Evolutionary conservation across 257 asterid genomes (phyloP), one percentile per base, ranked within the genome.

Genomic region (Primulina tabacum): DNA sequence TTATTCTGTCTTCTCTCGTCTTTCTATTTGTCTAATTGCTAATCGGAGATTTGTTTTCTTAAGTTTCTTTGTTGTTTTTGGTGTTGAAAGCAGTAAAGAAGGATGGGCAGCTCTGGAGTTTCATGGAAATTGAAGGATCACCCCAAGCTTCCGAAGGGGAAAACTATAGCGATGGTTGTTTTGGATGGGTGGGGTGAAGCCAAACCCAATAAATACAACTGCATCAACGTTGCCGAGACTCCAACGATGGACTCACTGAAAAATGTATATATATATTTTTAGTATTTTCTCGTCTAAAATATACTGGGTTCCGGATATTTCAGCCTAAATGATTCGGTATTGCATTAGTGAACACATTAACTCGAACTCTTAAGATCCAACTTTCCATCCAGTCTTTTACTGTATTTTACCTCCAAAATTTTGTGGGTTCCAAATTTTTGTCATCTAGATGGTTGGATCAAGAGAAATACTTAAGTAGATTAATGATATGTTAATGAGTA

Each of bases 101-200:
- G 21, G 21, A 87, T 85, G 91, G 93, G 93, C 64, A 86, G 89
- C 87, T 85, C 93, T 14, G 95, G 83, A 71, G 75, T 81, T 68
- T 87, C 99, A 71, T 93, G 94, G 94, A 89, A 90, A 69, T 76
- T 93, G 86, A 81, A 89, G 67, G 99, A 90, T 71, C 99, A 90
- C 67, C 95, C 95, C 2, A 90, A 89, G 73, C 81, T 93, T 11
- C 95, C 99, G 0, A 90, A 90, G 81, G 97, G 90, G 69, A 90
- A 93, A 62, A 80, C 83, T 33, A 76, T 93, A 50, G 96, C 97
- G 2, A 67, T 90, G 88, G 80, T 93, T 35, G 96, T 93, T 64
- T 82, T 93, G 78, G 99, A 93, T 79, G 99, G 99, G 24, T 93
- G 99, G 99, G 99, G 99, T 58, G 99, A 93, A 75, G 99, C 97